These are phyloP conservation scores for Taphrina deformans DNA, from an alignment of 1,139 yeast genomes.

Conservation along the genomic window DNA sequence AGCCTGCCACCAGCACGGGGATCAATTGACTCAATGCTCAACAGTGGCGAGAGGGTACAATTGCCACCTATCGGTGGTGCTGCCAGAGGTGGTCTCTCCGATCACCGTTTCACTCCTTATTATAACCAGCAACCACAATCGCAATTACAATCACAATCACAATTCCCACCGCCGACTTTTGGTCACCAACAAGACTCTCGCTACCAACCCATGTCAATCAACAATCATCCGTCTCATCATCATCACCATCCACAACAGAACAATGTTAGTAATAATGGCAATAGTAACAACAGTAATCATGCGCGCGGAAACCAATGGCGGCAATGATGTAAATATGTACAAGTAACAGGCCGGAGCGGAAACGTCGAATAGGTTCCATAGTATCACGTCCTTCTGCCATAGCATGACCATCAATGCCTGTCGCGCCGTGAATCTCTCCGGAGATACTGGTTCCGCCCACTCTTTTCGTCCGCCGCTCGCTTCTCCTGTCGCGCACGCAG, in stretches of 20 bases:
- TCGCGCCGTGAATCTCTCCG: neutral
- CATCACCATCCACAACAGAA: neutral
- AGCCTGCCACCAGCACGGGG: constrained; percentile 9
- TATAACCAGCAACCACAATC: neutral
- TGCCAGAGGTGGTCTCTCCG: neutral
- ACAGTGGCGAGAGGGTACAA: constrained; percentile 18
- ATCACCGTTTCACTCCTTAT: neutral
- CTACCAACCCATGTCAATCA: neutral
- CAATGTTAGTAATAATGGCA: neutral
- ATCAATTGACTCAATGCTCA: constrained; percentile 23
- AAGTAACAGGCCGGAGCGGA: neutral
- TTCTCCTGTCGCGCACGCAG: neutral
- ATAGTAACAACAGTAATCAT: constrained; percentile 1
- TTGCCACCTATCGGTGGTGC: constrained; percentile 12
- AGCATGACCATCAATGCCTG: neutral
- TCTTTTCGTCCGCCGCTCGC: constrained; percentile 4
- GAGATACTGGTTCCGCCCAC: constrained; percentile 16
- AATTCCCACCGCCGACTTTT: neutral
- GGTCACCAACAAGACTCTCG: neutral
- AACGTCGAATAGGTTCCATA: neutral
- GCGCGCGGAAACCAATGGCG: neutral
- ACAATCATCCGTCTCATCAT: neutral
- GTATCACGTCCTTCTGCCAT: neutral
- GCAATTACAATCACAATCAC: neutral
- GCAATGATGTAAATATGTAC: neutral